Evolutionary conservation across 2,329 filamentous ascomycete genomes (phyloP), one percentile per base, ranked within the genome.

Genomic region (Cladophialophora yegresii): DNA sequence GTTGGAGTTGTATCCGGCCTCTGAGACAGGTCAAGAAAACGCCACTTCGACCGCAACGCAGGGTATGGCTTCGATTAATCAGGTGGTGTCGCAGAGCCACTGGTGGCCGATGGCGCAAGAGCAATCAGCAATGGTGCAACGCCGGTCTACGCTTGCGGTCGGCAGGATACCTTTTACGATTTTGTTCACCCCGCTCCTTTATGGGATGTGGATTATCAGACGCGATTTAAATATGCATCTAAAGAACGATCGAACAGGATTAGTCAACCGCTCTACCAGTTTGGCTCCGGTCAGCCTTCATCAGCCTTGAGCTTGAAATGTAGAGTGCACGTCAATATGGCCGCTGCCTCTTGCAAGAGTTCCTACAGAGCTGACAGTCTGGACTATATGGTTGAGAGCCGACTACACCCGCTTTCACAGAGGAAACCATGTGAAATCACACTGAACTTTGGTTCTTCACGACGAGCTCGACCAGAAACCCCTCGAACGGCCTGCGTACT

Each of bases 1-100:
- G 6, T 60, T 47, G 13, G 57, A 47, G 51, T 60, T 53, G 32
- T 45, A 13, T 20, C 53, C 47, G 23, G 57, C 57, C 57, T 8
- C 57, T 47, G 22, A 60, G 45, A 12, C 57, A 60, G 10, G 57
- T 60, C 20, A 60, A 26, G 47, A 60, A 60, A 23, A 60, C 57
- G 28, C 57, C 57, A 26, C 53, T 47, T 0, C 45, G 57, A 8
- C 57, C 57, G 30, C 57, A 60, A 23, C 53, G 57, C 45, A 60
- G n/a, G 22, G 57, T 60, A 30, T 60, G 57, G 16, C 23, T 1
- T 26, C 10, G 6, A 28, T 26, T n/a, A n/a, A n/a, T n/a, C n/a
- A n/a, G n/a, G 1, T 49, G 23, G 28, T 20, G 8, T 13, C 33
- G 45, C 32, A 33, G 23, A 40, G 47, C 45, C 9, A 43, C 28